Evolutionary conservation across 2,329 filamentous ascomycete species (phyloP).

Genomic region (Ophiocordyceps sinensis): DNA sequence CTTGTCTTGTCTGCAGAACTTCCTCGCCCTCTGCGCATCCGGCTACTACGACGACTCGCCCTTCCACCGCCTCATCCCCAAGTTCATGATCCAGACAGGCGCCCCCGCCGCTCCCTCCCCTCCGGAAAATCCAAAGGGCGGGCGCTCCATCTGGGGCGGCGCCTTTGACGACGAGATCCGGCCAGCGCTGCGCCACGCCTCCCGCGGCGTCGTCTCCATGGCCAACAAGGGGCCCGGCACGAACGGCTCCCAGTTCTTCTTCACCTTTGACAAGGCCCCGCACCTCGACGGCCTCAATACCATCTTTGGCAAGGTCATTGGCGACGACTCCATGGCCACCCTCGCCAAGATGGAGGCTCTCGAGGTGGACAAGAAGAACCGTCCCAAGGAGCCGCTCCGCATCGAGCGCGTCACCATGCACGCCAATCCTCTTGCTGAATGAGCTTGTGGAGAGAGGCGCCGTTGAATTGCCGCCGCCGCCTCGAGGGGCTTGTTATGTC

Average conservation of each 20-base stretch:
- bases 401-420: constrained; percentile 63
- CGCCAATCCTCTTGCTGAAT: constrained; percentile 62
- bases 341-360: constrained; percentile 57
- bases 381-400: constrained; percentile 50
- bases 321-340: constrained; percentile 48
- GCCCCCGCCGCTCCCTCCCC: constrained; percentile 40
- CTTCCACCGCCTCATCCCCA: constrained; percentile 67
- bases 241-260: constrained; percentile 71
- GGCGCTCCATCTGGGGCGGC: constrained; percentile 58
- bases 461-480: no score
- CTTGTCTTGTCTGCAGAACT: constrained; percentile 46
- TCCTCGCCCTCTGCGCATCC: constrained; percentile 72
- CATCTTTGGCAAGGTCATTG: constrained; percentile 63
- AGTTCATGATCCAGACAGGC: constrained; percentile 71
- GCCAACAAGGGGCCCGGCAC: constrained; percentile 62
- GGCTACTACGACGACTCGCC: constrained; percentile 61
- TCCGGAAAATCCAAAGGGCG: constrained; percentile 47
- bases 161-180: constrained; percentile 72
- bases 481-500: no score
- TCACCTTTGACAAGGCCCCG: constrained; percentile 61
- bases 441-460: constrained; percentile 9
- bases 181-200: constrained; percentile 52
- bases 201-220: constrained; percentile 60
- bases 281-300: constrained; percentile 78
- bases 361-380: constrained; percentile 63